Evolutionary conservation across 2,329 filamentous ascomycete species (phyloP).

Genomic region (Fusarium coffeatum): DNA sequence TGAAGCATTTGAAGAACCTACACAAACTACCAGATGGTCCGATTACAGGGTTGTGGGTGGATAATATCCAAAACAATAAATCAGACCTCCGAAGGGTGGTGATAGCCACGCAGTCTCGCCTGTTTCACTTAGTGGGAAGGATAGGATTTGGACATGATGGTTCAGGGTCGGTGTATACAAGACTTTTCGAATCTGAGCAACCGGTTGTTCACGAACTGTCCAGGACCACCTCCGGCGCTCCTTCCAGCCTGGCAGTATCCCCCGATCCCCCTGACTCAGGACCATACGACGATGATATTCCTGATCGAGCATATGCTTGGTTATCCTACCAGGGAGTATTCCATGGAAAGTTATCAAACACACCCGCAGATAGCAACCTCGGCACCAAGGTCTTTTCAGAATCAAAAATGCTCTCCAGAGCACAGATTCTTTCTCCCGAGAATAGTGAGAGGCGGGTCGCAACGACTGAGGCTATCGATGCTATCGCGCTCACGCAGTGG

Average conservation of each 20-base stretch:
- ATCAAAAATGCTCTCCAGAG: constrained; percentile 79
- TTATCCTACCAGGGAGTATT: constrained; percentile 87
- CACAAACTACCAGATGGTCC: constrained; percentile 86
- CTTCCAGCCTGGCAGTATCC: constrained; percentile 77
- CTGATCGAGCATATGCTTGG: constrained; percentile 88
- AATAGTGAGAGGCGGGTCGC: constrained; percentile 72
- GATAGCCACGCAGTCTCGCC: constrained; percentile 79
- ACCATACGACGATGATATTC: constrained; percentile 68
- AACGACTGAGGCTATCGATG: constrained; percentile 78
- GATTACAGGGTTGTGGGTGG: constrained; percentile 87
- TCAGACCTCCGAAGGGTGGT: constrained; percentile 81
- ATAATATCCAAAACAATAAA: constrained; percentile 75
- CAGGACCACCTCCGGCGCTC: constrained; percentile 64
- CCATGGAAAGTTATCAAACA: constrained; percentile 80
- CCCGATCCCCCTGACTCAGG: constrained; percentile 73
- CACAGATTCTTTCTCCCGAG: constrained; percentile 77
- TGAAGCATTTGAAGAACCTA: constrained; percentile 87
- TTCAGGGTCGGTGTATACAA: constrained; percentile 85
- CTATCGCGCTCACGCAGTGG: constrained; percentile 91
- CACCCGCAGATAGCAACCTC: constrained; percentile 69
- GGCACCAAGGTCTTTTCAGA: constrained; percentile 81
- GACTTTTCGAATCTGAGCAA: constrained; percentile 87
- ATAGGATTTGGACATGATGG: constrained; percentile 81
- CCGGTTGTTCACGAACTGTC: constrained; percentile 80
- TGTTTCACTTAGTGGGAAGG: constrained; percentile 85